These are phyloP conservation scores for Chlamydomonas schloesseri DNA, from an alignment of 139 green algal genomes.

Conservation along the genomic window DNA sequence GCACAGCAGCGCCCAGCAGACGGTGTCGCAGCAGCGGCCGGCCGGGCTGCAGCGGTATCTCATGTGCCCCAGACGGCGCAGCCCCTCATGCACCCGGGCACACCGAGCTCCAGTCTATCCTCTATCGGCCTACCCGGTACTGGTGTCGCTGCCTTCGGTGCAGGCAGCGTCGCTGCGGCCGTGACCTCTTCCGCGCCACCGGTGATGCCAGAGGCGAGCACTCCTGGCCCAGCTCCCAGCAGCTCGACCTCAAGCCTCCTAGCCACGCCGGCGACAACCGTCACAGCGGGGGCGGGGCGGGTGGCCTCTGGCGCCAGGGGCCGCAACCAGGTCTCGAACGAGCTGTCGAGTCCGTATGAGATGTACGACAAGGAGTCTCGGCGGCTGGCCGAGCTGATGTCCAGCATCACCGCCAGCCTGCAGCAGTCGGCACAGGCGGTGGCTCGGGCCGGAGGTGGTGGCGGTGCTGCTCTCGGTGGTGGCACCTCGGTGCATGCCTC, in stretches of 20 bases:
- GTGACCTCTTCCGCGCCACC: not conserved
- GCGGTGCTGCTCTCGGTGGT: not conserved
- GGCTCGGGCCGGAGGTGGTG: not conserved
- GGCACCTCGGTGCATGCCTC: not conserved
- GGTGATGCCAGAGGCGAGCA: not conserved
- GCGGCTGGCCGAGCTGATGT: conserved; percentile 20
- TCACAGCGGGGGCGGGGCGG: too few species aligned
- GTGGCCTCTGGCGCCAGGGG: not conserved
- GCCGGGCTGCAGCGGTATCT: too few species aligned
- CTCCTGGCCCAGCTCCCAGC: not conserved
- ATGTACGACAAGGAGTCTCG: conserved; percentile 25
- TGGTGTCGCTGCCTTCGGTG: too few species aligned
- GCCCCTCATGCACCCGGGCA: not conserved
- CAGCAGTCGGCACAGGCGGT: conserved; percentile 14
- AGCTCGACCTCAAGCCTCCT: not conserved
- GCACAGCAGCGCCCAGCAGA: not conserved
- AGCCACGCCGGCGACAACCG: too few species aligned
- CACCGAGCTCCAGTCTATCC: not conserved
- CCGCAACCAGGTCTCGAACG: not conserved
- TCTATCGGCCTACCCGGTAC: too few species aligned
- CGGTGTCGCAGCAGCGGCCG: not conserved
- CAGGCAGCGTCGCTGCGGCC: not conserved
- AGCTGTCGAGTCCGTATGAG: conserved; percentile 5
- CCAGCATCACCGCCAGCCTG: conserved; percentile 9
- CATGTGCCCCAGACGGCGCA: too few species aligned